Evolutionary conservation across 805 yeast species (phyloP).

Genomic region (Priceomyces fermenticarens): DNA sequence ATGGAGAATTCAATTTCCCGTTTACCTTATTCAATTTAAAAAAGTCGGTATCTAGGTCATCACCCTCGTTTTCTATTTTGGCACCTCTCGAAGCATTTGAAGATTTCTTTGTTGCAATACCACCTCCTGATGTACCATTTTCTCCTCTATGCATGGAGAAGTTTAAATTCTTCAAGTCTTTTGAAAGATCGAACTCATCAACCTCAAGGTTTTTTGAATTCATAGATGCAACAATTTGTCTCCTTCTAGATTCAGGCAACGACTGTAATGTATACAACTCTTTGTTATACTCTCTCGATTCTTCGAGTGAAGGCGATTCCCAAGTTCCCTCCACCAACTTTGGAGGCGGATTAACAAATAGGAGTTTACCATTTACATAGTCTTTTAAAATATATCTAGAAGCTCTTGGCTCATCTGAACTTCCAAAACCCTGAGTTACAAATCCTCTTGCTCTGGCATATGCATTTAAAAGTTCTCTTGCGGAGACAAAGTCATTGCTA

Average conservation of each 20-base stretch:
- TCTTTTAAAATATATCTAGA: conserved; percentile 90
- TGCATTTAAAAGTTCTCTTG: conserved; percentile 83
- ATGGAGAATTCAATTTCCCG: conserved; percentile 68
- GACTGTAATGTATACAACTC: conserved; percentile 66
- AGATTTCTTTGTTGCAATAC: conserved; percentile 59
- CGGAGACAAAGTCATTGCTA: conserved; percentile 73
- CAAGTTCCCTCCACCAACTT: conserved; percentile 55
- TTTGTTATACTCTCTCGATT: conserved; percentile 57
- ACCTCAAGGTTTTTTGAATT: conserved; percentile 48
- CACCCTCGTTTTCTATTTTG: conserved; percentile 64
- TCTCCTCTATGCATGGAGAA: conserved; percentile 69
- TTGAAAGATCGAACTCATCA: conserved; percentile 60
- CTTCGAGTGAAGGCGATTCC: conserved; percentile 45
- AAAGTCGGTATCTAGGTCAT: conserved; percentile 81
- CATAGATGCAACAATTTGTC: conserved; percentile 67
- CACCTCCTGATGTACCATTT: conserved; percentile 53
- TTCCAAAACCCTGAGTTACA: conserved; percentile 95
- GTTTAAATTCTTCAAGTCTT: conserved; percentile 68
- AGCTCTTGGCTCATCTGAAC: conserved; percentile 95
- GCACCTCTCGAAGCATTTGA: too few relatives aligned
- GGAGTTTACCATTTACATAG: conserved; percentile 86
- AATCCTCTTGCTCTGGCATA: conserved; percentile 96
- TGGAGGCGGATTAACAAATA: conserved; percentile 90
- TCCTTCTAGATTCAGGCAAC: conserved; percentile 70
- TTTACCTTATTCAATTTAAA: conserved; percentile 64